Percentiles rank a stretch among this genome's conserved stretches.
phyloP scores from a whole-genome alignment of 1,139 yeast genomes.

The Diutina sp. region DNA sequence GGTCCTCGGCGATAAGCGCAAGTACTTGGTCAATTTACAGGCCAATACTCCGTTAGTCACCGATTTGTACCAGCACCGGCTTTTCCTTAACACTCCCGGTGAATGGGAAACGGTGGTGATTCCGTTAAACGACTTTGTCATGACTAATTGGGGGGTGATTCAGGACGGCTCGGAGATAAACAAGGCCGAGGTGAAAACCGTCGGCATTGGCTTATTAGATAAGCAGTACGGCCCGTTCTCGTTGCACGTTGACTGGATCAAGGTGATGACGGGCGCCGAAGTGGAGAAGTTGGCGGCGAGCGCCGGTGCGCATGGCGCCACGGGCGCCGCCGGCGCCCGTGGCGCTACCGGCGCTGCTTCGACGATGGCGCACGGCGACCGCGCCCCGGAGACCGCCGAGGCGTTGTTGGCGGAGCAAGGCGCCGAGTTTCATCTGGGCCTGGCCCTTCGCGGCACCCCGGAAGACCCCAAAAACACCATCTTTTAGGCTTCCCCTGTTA shows the following conservation, averaged over 20 bases:
- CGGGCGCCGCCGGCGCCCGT: no score
- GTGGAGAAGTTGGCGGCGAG: constrained; percentile 21
- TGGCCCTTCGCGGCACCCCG: not conserved
- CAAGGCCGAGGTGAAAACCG: constrained; percentile 51
- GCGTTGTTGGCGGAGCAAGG: not conserved
- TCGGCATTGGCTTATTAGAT: constrained; percentile 74
- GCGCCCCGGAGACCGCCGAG: not conserved
- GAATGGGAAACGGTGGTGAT: constrained; percentile 78
- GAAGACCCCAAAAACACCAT: constrained; percentile 1
- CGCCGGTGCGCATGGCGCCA: not conserved
- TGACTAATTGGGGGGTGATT: constrained; percentile 74
- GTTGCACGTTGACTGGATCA: constrained; percentile 61
- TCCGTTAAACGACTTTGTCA: constrained; percentile 65
- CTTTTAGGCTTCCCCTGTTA: not conserved
- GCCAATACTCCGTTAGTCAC: constrained; percentile 70
- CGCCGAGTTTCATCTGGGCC: not conserved
- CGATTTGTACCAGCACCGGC: constrained; percentile 72
- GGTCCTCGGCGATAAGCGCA: constrained; percentile 64
- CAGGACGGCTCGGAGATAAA: constrained; percentile 56
- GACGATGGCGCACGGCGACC: no score
- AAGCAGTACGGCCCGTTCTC: constrained; percentile 69
- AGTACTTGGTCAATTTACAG: constrained; percentile 70
- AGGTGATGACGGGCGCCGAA: constrained; percentile 50
- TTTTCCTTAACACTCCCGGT: constrained; percentile 63
- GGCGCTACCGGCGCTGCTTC: no score